phyloP scores from a whole-genome alignment of 78 protist genomes.

The Dictyostelium purpureum region DNA sequence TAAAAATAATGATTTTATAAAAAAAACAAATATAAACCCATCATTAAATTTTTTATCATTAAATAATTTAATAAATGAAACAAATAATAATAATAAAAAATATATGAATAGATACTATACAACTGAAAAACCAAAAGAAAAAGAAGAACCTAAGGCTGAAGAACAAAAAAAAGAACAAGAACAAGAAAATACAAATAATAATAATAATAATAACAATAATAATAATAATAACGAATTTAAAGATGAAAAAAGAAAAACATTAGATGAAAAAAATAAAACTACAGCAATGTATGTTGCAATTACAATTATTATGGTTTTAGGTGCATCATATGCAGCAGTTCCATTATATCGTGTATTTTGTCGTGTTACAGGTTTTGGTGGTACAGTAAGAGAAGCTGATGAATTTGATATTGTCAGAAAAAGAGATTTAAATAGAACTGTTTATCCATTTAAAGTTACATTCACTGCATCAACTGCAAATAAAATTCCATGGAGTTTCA shows the following conservation, averaged over 20 bases:
- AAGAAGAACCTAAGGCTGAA: too few species aligned
- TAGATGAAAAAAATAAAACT: slow-evolving; percentile 60
- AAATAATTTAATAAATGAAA: too few species aligned
- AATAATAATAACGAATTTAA: neutral
- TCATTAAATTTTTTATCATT: too few species aligned
- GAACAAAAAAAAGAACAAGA: too few species aligned
- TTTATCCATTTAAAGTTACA: slow-evolving; percentile 61
- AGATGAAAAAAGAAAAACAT: slow-evolving; percentile 25
- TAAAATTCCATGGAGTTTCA: slow-evolving; percentile 75
- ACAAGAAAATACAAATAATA: too few species aligned
- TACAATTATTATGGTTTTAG: slow-evolving; percentile 50
- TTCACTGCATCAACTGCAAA: slow-evolving; percentile 67
- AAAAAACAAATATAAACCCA: too few species aligned
- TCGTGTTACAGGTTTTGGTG: slow-evolving; percentile 90
- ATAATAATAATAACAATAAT: neutral
- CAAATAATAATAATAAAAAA: too few species aligned
- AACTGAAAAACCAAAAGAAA: too few species aligned
- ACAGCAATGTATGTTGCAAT: slow-evolving; percentile 55
- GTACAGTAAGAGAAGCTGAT: slow-evolving; percentile 73
- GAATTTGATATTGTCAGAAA: neutral
- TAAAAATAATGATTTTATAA: too few species aligned
- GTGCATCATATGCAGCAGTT: slow-evolving; percentile 88
- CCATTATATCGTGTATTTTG: slow-evolving; percentile 94
- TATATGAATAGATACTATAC: too few species aligned
- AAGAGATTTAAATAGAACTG: slow-evolving; percentile 50